Percentiles rank a stretch among this genome's conserved stretches.
These are phyloP conservation scores for Coccomyxa sp. DNA, from an alignment of 139 green algal genomes.

Conservation along the genomic window DNA sequence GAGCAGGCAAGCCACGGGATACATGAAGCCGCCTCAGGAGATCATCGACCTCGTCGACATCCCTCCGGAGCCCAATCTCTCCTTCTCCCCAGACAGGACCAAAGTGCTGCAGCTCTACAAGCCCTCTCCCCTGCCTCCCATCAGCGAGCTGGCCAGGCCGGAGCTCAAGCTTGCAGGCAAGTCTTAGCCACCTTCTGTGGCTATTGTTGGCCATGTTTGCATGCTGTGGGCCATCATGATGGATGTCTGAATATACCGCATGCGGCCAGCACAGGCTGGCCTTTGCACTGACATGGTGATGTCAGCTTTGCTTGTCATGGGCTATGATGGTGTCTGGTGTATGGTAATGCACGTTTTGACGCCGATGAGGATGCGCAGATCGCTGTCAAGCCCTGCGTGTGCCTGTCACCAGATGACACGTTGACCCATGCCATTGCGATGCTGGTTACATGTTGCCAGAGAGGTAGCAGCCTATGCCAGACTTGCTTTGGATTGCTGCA, in stretches of 20 bases:
- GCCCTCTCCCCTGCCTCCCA: constrained; percentile 75
- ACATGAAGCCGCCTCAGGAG: constrained; percentile 74
- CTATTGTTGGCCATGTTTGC: neutral
- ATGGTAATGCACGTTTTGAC: too few species aligned
- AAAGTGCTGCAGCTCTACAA: constrained; percentile 77
- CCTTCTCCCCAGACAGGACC: constrained; percentile 84
- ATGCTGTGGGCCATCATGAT: too few species aligned
- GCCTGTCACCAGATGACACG: too few species aligned
- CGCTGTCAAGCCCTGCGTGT: too few species aligned
- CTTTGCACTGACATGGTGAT: neutral
- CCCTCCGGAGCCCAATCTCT: constrained; percentile 71
- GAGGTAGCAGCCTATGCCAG: too few species aligned
- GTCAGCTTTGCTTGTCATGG: too few species aligned
- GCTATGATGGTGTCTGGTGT: too few species aligned
- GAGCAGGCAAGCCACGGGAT: constrained; percentile 34
- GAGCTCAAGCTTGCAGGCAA: constrained; percentile 91
- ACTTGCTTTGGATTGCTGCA: too few species aligned
- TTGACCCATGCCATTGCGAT: too few species aligned
- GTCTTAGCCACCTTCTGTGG: neutral
- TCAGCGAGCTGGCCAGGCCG: constrained; percentile 83
- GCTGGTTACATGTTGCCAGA: too few species aligned
- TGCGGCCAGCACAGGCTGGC: neutral
- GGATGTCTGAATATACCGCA: neutral
- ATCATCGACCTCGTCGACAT: constrained; percentile 89
- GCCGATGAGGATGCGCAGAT: too few species aligned